These are phyloP conservation scores for Colletotrichum sp. DNA, from an alignment of 2,329 filamentous ascomycete species.

Conservation along the genomic window DNA sequence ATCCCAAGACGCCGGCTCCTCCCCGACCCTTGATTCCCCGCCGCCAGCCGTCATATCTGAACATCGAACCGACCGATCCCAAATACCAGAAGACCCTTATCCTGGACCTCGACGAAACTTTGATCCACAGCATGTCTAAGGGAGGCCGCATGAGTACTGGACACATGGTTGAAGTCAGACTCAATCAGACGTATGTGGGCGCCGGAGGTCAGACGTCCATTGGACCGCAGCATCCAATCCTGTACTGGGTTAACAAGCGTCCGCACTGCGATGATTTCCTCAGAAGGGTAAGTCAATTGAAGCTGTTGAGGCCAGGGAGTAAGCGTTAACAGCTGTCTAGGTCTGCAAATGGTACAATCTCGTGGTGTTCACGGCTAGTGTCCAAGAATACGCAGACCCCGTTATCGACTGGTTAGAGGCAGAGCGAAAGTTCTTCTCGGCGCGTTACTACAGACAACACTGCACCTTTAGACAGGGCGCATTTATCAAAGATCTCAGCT, in stretches of 20 bases:
- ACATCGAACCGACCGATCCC: constrained; percentile 54
- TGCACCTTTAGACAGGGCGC: constrained; percentile 95
- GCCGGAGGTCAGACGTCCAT: constrained; percentile 69
- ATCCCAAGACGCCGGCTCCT: constrained; percentile 87
- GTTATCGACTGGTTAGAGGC: constrained; percentile 99
- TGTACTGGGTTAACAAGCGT: constrained; percentile 99
- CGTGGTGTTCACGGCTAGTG: constrained; percentile 94
- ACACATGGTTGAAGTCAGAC: constrained; percentile 97
- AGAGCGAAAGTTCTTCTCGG: constrained; percentile 95
- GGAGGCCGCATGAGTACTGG: constrained; percentile 94
- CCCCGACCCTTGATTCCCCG: constrained; percentile 89
- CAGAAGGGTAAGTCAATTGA: constrained; percentile 65
- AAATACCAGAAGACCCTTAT: constrained; percentile 90
- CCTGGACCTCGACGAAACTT: constrained; percentile 92
- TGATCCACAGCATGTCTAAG: constrained; percentile 98
- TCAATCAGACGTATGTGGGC: constrained; percentile 74
- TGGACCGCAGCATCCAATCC: constrained; percentile 90
- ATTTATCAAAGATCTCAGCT: constrained; percentile 97
- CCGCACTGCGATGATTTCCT: constrained; percentile 97
- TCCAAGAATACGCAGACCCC: constrained; percentile 97
- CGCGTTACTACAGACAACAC: constrained; percentile 93
- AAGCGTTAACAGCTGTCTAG: constrained; percentile 41
- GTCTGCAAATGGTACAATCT: constrained; percentile 98
- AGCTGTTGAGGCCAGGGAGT: neutral
- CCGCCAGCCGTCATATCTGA: constrained; percentile 86